Evolutionary conservation across 106 monocot species (phyloP), one percentile per base, ranked within the genome.

Genomic region (Allium cepa): DNA sequence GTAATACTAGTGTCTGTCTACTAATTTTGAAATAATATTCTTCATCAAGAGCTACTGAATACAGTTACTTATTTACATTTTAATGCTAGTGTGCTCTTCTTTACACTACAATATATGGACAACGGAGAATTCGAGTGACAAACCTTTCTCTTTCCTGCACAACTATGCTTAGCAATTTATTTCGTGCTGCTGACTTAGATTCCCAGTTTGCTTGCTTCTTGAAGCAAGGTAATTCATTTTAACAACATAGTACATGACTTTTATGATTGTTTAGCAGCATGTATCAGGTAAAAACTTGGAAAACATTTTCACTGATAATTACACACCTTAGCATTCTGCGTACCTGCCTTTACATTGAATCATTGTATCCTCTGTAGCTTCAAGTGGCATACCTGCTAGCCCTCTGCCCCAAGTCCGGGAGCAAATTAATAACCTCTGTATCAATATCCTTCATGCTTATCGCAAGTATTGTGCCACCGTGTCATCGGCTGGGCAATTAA

Each of bases 101-200:
- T 73, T 99, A 99, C 59, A 99, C 97, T 47, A 90, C 92, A n/a
- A 64, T 99, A 7, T 90, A 82, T 78, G 97, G 97, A 62, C 90
- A 99, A 99, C 89, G 97, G 80, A 90, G 92, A 83, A 99, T 99
- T 72, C 78, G 97, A 47, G 90, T 99, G 22, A 70, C 73, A 66
- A 99, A 86, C 75, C 82, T 99, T 7, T 99, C 97, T 57, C 92
- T 99, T 82, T 87, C 97, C 7, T 99, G 97, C 79, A 83, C 97
- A 49, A 89, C 64, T 62, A 77, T 78, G 77, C 97, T 93, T 15
- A 85, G 83, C 65, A 90, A 73, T 78, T 83, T 99, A 17, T 99
- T 99, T 73, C 88, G 97, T 50, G 80, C 87, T 55, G 97, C 97
- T 62, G 97, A 99, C 61, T 76, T 99, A 64, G 92, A 99, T 57